Evolutionary conservation across 176 grass and related monocot species (phyloP).

Genomic region (Saccharum spontaneum): DNA sequence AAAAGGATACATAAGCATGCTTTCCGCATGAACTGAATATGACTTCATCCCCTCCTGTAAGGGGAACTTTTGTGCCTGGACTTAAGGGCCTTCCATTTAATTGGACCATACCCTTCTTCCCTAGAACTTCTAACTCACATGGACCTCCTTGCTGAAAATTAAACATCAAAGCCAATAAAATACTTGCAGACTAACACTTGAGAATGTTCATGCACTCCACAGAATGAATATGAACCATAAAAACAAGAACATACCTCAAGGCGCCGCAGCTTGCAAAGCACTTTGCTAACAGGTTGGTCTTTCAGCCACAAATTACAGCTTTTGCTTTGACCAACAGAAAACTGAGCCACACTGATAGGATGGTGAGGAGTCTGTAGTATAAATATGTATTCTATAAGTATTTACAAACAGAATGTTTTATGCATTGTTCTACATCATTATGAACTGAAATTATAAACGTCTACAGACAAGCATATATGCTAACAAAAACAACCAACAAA

Average conservation of each 20-base stretch:
- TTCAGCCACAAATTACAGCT: conserved; percentile 79
- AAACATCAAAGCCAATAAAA: conserved; percentile 20
- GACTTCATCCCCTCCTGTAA: conserved; percentile 91
- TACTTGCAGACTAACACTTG: conserved; percentile 18
- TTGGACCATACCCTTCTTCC: conserved; percentile 77
- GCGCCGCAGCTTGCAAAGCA: conserved; percentile 78
- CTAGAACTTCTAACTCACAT: conserved; percentile 78
- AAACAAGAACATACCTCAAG: conserved; percentile 55
- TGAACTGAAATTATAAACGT: conserved; percentile 16
- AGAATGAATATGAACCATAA: conserved; percentile 26
- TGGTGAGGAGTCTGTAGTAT: conserved; percentile 79
- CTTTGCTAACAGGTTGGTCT: conserved; percentile 74
- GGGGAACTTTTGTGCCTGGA: conserved; percentile 52
- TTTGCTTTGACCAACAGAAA: conserved; percentile 79
- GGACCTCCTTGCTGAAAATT: conserved; percentile 33
- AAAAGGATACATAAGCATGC: conserved; percentile 96
- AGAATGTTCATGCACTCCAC: not conserved
- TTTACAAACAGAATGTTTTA: conserved; percentile 10
- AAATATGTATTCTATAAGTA: conserved; percentile 32
- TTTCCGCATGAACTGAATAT: conserved; percentile 73
- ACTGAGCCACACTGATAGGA: conserved; percentile 52
- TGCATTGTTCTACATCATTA: not conserved
- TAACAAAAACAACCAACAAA: not conserved
- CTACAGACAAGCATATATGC: not conserved
- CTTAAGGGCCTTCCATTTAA: conserved; percentile 70